Base-by-base conservation (phyloP, 2,329 filamentous ascomycete species). In the Xylaria arbuscula region DNA sequence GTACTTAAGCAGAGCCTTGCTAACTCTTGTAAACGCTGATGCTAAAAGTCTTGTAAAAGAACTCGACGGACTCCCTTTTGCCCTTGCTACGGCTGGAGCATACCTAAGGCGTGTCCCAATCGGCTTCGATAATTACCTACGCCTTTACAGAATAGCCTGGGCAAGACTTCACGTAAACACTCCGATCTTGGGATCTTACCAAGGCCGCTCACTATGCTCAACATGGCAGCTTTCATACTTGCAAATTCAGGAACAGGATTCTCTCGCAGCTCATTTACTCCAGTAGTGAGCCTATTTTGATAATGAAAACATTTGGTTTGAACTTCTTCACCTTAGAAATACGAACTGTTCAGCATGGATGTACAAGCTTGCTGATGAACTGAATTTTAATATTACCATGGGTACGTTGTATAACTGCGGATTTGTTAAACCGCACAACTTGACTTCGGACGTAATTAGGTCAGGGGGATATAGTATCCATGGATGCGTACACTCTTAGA, bases 391-490 rank as follows among this genome's bases (percentile, higher is more conserved):
- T 22, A 36, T 13, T 28, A 53, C 53, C 3, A 66, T 69, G 10
- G 34, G 66, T 13, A 53, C 45, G 19, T 51, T 69, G 19, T 40
- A 62, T 59, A 28, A 65, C 50, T 69, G 66, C 22, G 66, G 66
- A 54, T 62, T 69, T 53, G 47, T 69, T 24, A 62, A 69, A 38
- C 32, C 53, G n/a, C 34, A 66, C 53, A 53, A 22, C 36, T 66
- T 45, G 19, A 22, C 50, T 50, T 22, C 34, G 24, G 62, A 66
- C 19, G 32, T 17, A 28, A 53, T 66, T 38, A 57, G 45, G 54
- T 66, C 53, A 62, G 66, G 62, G 45, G 66, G 66, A 55, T 66
- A 69, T 62, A 66, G 66, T 17, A 66, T 69, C 5, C 62, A 69
- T 55, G 24, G 38, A 2, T 69, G 66, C 36, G 54, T 69, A 40